Evolutionary conservation across 305 asterid species (phyloP), one percentile per base, ranked within the genome.

Genomic region (Lippia alba): DNA sequence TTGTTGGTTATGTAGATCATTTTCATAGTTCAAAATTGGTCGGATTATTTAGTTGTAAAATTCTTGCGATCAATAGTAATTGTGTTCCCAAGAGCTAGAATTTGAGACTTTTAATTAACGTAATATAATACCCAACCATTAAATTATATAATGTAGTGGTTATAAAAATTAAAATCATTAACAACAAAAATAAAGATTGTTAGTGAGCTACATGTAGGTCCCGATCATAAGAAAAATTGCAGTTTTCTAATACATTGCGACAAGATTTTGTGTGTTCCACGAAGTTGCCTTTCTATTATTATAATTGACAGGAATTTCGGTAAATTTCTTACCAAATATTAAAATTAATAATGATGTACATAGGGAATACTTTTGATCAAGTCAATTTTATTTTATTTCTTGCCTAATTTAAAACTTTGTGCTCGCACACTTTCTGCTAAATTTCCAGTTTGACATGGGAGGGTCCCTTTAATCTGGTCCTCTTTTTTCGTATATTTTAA

Each of bases 391-490:
- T 55, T 55, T 19, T 17, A 18, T 0, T 20, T 53, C 14, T 17
- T 36, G 58, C 8, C 33, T 8, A 16, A 16, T 9, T 55, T 5
- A 10, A 55, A 20, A 6, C 36, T 55, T 55, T 16, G 24, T 51
- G 56, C 66, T 61, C 60, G 3, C 64, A 64, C 76, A 45, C 57
- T 64, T 36, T 56, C 66, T 48, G 16, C 55, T 12, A 54, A 17
- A 45, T 72, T 64, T 46, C 53, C 49, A 11, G 49, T 56, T 45
- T 19, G 46, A 33, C 36, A 50, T 51, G 18, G n/a, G 39, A 14
- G n/a, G 19, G 49, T 58, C 18, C 61, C 30, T 56, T 72, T 56
- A 61, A 70, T 51, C 58, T 15, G 44, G 76, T 41, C 64, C 6
- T 51, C 9, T 4, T 36, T 36, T 62, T 4, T 12, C 33, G 41